These are phyloP conservation scores for Quercus ilex DNA, from an alignment of 306 rosid genomes.

Conservation along the genomic window DNA sequence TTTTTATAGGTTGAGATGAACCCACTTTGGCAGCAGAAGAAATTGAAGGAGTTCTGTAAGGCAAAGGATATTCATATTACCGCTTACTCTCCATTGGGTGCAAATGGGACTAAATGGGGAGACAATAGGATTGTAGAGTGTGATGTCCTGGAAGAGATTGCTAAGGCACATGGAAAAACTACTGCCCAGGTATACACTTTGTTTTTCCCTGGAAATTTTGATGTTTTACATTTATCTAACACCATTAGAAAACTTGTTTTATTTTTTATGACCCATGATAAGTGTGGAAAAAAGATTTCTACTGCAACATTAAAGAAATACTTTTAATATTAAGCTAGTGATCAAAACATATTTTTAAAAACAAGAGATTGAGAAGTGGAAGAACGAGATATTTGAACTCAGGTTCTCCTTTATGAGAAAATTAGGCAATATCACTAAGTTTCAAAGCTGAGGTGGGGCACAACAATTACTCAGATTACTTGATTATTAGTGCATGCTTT, in stretches of 20 bases:
- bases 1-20: slow-evolving; percentile 49
- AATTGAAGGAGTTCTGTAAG: slow-evolving; percentile 37
- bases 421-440: too few species aligned
- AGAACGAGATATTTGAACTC: too few species aligned
- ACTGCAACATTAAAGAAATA: too few species aligned
- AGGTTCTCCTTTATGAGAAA: too few species aligned
- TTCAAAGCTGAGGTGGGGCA: too few species aligned
- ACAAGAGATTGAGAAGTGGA: too few species aligned
- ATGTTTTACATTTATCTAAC: not conserved
- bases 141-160: slow-evolving; percentile 31
- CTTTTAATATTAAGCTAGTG: too few species aligned
- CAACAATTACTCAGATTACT: not conserved
- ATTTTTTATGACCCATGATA: too few species aligned
- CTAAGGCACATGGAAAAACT: slow-evolving; percentile 37
- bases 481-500: not conserved
- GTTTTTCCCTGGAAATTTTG: not conserved
- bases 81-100: slow-evolving; percentile 53
- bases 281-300: too few species aligned
- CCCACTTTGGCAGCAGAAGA: slow-evolving; percentile 45
- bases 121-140: slow-evolving; percentile 22
- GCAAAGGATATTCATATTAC: slow-evolving; percentile 42
- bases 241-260: too few species aligned
- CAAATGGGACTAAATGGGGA: slow-evolving; percentile 31
- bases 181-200: slow-evolving; percentile 37
- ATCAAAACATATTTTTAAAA: too few species aligned